Evolutionary conservation across 2,329 filamentous ascomycete species (phyloP).

Genomic region (Fusarium praegraminearum): DNA sequence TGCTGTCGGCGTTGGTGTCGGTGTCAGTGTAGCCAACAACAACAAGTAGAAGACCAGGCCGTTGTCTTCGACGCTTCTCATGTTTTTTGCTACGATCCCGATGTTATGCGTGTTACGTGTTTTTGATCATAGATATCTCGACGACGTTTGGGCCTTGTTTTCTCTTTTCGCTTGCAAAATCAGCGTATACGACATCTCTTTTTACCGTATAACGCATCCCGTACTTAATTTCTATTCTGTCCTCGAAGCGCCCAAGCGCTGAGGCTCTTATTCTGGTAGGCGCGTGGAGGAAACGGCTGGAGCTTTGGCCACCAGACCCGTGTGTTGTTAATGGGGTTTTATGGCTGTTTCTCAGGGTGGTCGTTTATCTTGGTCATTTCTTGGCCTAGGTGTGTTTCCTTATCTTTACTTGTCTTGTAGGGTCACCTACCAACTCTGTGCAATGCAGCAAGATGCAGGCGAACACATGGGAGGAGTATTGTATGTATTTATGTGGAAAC

Average conservation of each 20-base stretch:
- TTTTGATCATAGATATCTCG: slow-evolving; percentile 42
- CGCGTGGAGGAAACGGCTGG: slow-evolving; percentile 11
- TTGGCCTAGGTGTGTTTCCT: slow-evolving; percentile 23
- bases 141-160: slow-evolving; percentile 25
- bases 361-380: slow-evolving; percentile 19
- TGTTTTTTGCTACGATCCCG: slow-evolving; percentile 17
- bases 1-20: slow-evolving; percentile 66
- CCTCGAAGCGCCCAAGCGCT: slow-evolving; percentile 32
- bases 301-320: slow-evolving; percentile 19
- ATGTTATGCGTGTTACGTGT: slow-evolving; percentile 34
- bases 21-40: slow-evolving; percentile 57
- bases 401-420: slow-evolving; percentile 39
- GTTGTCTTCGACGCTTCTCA: slow-evolving; percentile 3
- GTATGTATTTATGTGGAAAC: slow-evolving; percentile 29
- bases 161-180: slow-evolving; percentile 14
- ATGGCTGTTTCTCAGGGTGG: slow-evolving; percentile 25
- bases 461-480: slow-evolving; percentile 13
- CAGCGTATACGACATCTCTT: slow-evolving; percentile 32
- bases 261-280: slow-evolving; percentile 28
- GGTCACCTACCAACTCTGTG: slow-evolving; percentile 33
- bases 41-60: slow-evolving; percentile 15
- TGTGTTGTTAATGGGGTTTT: slow-evolving; percentile 29
- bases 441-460: slow-evolving; percentile 13
- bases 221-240: slow-evolving; percentile 45
- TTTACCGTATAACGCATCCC: slow-evolving; percentile 29